A percentile compares a stretch with the other conserved stretches of the same genome.
These are phyloP conservation scores for Sclerotiophoma versabilis DNA, from an alignment of 2,329 filamentous ascomycete genomes.

Conservation along the genomic window DNA sequence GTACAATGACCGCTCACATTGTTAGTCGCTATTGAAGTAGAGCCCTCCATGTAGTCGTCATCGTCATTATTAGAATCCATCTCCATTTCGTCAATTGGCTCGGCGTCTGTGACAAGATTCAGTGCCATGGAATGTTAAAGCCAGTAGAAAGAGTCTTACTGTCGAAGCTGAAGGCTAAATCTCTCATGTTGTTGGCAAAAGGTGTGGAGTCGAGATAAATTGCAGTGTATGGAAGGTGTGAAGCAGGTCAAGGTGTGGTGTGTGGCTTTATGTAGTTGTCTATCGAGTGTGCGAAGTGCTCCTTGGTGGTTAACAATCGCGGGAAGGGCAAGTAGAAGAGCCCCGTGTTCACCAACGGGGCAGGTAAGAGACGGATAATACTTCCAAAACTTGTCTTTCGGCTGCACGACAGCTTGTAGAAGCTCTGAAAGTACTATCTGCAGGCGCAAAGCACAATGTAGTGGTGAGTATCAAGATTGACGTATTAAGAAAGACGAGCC, in stretches of 20 bases:
- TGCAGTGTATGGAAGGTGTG: background rate
- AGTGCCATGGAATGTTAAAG: background rate
- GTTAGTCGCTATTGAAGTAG: background rate
- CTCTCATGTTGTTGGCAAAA: constrained; percentile 19
- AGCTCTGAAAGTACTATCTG: background rate
- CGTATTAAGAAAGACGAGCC: background rate
- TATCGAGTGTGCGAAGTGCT: background rate
- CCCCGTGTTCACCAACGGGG: background rate
- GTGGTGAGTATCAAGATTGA: no score
- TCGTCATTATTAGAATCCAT: constrained; percentile 11
- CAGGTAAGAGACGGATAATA: background rate
- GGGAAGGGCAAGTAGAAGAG: constrained; percentile 3
- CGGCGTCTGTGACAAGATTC: constrained; percentile 15
- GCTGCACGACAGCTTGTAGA: background rate
- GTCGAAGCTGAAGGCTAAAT: constrained; percentile 22
- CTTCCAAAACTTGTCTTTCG: no score
- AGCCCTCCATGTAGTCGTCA: constrained; percentile 13
- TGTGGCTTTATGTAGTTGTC: background rate
- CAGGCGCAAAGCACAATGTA: background rate
- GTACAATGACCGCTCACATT: constrained; percentile 8
- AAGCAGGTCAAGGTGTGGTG: background rate
- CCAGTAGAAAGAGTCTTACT: constrained; percentile 12
- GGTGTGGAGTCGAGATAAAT: background rate
- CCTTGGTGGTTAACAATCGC: background rate
- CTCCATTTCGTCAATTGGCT: constrained; percentile 16